These are phyloP conservation scores for Fonsecaea nubica DNA, from an alignment of 2,329 filamentous ascomycete species.

Conservation along the genomic window DNA sequence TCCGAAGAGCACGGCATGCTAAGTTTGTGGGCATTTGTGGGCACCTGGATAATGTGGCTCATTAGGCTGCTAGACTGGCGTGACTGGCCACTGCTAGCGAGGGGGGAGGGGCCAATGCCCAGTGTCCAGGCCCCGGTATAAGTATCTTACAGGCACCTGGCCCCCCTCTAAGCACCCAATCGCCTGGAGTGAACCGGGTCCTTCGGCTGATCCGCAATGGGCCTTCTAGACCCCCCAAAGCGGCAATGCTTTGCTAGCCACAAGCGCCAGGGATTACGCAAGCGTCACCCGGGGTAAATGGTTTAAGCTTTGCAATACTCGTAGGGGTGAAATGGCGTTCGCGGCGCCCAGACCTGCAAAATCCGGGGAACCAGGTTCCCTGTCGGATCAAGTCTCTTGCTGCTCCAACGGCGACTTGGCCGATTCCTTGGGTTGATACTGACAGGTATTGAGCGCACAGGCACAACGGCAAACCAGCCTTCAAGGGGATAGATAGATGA, in stretches of 20 bases:
- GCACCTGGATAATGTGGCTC: background rate
- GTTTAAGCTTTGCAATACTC: background rate
- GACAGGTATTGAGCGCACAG: background rate
- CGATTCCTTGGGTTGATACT: background rate
- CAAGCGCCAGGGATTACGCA: constrained; percentile 7
- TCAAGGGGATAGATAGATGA: too few species aligned
- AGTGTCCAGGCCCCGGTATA: background rate
- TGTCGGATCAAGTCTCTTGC: background rate
- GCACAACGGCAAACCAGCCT: too few species aligned
- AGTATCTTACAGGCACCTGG: background rate
- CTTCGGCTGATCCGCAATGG: constrained; percentile 1
- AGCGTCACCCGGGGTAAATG: background rate
- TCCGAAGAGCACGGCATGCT: background rate
- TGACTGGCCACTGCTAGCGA: background rate
- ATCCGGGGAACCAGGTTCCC: constrained; percentile 1
- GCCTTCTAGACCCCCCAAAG: background rate
- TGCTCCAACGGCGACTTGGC: background rate
- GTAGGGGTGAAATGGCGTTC: background rate
- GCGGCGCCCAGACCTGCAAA: background rate
- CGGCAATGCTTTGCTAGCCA: background rate
- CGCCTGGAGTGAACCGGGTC: background rate
- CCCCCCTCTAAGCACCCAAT: background rate
- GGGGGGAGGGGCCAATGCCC: background rate
- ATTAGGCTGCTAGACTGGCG: background rate
- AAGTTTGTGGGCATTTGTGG: background rate